phyloP scores from a whole-genome alignment of 768 basidiomycete genomes.

The Podaxis pistillaris region DNA sequence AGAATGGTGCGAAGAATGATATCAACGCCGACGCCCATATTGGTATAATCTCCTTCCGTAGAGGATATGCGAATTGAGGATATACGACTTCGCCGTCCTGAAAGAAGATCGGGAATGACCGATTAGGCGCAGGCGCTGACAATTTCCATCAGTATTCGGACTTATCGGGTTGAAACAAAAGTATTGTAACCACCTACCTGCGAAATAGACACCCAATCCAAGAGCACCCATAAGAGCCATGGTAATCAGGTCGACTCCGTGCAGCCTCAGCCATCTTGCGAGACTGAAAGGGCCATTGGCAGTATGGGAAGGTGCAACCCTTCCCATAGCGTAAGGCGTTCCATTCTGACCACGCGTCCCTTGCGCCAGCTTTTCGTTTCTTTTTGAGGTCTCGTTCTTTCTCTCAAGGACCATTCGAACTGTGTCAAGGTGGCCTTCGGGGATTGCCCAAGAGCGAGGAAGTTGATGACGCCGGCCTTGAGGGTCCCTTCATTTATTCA shows the following conservation, averaged over 20 bases:
- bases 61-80: constrained; percentile 51
- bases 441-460: not conserved
- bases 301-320: constrained; percentile 2
- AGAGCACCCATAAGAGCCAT: constrained; percentile 58
- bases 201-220: constrained; percentile 53
- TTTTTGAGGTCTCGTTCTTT: not conserved
- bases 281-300: constrained; percentile 30
- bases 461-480: not conserved
- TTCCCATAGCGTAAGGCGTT: constrained; percentile 12
- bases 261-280: constrained; percentile 41
- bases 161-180: not conserved
- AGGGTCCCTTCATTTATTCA: not conserved
- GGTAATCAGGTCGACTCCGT: constrained; percentile 51
- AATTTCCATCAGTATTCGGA: constrained; percentile 6
- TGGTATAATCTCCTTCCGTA: constrained; percentile 51
- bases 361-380: not conserved
- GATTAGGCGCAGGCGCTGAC: constrained; percentile 40
- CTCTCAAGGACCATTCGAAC: too few relatives aligned
- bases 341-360: not conserved
- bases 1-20: constrained; percentile 52
- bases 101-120: constrained; percentile 44
- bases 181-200: constrained; percentile 27
- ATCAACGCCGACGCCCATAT: constrained; percentile 53
- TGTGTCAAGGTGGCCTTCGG: not conserved
- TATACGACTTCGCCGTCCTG: constrained; percentile 48